phyloP scores from a whole-genome alignment of 495 filamentous ascomycete genomes.

The Penicillium dipodomyicola region DNA sequence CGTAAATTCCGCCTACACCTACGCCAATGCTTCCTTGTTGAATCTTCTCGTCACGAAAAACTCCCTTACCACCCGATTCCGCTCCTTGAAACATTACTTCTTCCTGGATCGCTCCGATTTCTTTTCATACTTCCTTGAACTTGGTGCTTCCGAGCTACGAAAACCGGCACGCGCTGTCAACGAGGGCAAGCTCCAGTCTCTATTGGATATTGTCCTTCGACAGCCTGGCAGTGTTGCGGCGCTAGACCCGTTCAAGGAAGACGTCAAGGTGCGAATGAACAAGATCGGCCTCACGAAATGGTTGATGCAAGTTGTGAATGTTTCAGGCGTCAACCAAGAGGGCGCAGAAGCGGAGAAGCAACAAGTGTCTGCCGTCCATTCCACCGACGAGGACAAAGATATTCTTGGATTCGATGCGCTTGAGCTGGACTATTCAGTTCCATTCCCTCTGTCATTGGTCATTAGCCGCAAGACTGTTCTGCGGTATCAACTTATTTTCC shows the following conservation, averaged over 20 bases:
- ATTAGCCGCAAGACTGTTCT: constrained; percentile 94
- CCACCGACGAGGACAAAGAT: constrained; percentile 73
- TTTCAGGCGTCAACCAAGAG: constrained; percentile 89
- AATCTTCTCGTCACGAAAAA: constrained; percentile 90
- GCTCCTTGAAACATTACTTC: constrained; percentile 96
- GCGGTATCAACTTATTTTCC: constrained; percentile 93
- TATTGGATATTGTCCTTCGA: constrained; percentile 89
- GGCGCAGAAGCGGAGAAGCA: constrained; percentile 58
- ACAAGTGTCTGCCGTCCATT: constrained; percentile 48
- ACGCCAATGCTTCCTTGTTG: constrained; percentile 92
- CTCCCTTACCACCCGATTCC: constrained; percentile 77
- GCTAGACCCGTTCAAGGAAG: constrained; percentile 94
- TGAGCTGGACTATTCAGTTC: constrained; percentile 89
- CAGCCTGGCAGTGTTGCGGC: constrained; percentile 94
- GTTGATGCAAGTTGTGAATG: constrained; percentile 93
- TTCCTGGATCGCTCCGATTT: constrained; percentile 98
- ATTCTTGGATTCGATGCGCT: constrained; percentile 87
- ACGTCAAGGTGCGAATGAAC: constrained; percentile 96
- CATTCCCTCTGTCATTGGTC: constrained; percentile 94
- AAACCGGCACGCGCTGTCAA: constrained; percentile 88
- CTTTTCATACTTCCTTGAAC: constrained; percentile 95
- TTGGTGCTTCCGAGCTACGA: constrained; percentile 79
- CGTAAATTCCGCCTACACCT: constrained; percentile 89
- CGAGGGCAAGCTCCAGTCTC: constrained; percentile 84
- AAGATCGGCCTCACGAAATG: constrained; percentile 87